Evolutionary conservation across 345 rosid genomes (phyloP), one percentile per base, ranked within the genome.

Genomic region (Eucalyptus marginata): DNA sequence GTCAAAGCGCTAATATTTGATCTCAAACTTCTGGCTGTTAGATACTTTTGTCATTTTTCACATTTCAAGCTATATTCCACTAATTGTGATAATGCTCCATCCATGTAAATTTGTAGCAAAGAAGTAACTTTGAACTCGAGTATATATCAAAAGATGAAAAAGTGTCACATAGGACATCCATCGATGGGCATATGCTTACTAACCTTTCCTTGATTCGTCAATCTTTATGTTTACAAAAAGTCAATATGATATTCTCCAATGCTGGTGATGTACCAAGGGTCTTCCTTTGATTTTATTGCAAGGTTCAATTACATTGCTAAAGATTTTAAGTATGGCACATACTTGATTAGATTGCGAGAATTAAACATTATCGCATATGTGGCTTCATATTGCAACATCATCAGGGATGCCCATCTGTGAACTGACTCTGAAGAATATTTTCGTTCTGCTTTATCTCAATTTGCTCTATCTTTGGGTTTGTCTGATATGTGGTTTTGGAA

Each of bases 401-500:
- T 31, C 80, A 31, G 80, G 80, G 80, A 66, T 16, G 20, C 43
- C 6, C 22, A 3, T 86, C 24, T 20, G 44, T 14, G 33, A 76
- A 54, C 20, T 68, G 40, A 16, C 49, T 50, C 1, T 49, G 49
- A 62, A 40, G 5, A 56, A 33, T 76, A 31, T 88, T 59, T 36
- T 49, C 15, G 79, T 33, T 31, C 59, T 86, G 49, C 29, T 54
- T 40, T 95, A 0, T 5, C 15, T 40, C 43, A 40, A 40, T 40
- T 40, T 40, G 43, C 43, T 40, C 43, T 40, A 40, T 89, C 94
- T 98, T 86, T 97, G 99, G 99, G 93, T 96, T 81, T 98, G 99
- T 86, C 90, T 98, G 91, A 96, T 96, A 86, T 96, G 99, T 91
- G 98, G 99, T 89, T 97, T 98, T 93, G 92, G 95, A 62, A 97